phyloP scores from a whole-genome alignment of 2,329 filamentous ascomycete genomes.

The Stagonosporopsis chrysanthemi region DNA sequence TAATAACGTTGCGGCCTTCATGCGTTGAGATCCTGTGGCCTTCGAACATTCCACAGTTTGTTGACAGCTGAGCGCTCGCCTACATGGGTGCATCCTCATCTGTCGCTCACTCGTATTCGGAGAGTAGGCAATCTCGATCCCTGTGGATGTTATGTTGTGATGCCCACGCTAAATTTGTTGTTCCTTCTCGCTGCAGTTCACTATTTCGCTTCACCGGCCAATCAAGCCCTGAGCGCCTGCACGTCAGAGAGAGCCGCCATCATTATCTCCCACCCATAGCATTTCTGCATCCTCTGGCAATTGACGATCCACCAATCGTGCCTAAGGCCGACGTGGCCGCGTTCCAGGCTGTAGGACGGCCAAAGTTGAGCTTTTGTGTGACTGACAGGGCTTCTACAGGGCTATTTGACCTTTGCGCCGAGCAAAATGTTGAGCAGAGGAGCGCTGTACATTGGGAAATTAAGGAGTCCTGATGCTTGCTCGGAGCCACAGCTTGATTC shows the following conservation, averaged over 20 bases:
- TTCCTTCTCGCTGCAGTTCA: slow-evolving; percentile 19
- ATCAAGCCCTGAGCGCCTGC: slow-evolving; percentile 2
- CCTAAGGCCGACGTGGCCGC: slow-evolving; percentile 4
- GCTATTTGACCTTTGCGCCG: no score
- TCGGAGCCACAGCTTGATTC: neutral
- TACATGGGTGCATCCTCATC: neutral
- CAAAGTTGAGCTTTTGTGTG: neutral
- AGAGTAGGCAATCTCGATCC: slow-evolving; percentile 11
- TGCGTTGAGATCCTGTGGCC: neutral
- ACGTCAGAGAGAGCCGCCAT: slow-evolving; percentile 3
- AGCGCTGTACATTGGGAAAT: slow-evolving; percentile 1
- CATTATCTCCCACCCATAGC: no score
- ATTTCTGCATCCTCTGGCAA: slow-evolving; percentile 11
- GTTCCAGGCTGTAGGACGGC: slow-evolving; percentile 6
- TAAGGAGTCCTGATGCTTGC: slow-evolving; percentile 17
- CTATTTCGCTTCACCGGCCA: slow-evolving; percentile 19
- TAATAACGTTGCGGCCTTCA: slow-evolving; percentile 2
- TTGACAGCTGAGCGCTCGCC: neutral
- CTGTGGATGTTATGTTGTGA: slow-evolving; percentile 1
- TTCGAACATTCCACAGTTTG: neutral
- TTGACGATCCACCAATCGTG: slow-evolving; percentile 5
- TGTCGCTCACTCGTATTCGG: neutral
- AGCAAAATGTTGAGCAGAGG: neutral
- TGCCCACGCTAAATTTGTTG: slow-evolving; percentile 8
- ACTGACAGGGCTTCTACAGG: neutral